Conservation (phyloP, 768 basidiomycete genomes). For the Lactarius indigo region DNA sequence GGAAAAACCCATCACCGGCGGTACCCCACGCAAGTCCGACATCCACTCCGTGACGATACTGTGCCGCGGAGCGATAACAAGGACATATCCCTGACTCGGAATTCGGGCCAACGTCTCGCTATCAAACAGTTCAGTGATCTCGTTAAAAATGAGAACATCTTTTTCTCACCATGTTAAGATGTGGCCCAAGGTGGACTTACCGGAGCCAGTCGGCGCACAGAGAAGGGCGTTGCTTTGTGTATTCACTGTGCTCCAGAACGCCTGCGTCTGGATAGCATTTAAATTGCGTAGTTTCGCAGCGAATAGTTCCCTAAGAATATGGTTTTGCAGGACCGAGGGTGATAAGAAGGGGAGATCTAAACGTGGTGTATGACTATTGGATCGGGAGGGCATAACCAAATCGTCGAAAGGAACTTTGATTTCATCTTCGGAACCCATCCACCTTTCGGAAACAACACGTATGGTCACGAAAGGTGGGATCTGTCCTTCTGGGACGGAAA, state of each 20-base stretch:
- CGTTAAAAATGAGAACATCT: neutral
- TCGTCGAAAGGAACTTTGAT: conserved; percentile 57
- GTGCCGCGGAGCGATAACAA: conserved; percentile 61
- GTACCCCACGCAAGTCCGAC: conserved; percentile 47
- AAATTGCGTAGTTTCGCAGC: conserved; percentile 49
- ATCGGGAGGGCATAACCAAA: conserved; percentile 69
- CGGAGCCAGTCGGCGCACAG: conserved; percentile 75
- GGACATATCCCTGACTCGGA: conserved; percentile 46
- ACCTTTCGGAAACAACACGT: conserved; percentile 82
- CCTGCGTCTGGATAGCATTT: conserved; percentile 87
- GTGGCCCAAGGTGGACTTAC: conserved; percentile 74
- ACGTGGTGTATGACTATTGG: conserved; percentile 55
- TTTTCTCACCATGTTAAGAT: conserved; percentile 65
- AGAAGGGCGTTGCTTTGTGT: conserved; percentile 66
- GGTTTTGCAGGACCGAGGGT: conserved; percentile 48
- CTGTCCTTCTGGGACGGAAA: conserved; percentile 60
- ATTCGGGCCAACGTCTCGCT: conserved; percentile 56
- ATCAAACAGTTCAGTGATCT: conserved; percentile 23
- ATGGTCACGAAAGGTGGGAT: conserved; percentile 67
- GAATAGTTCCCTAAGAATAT: conserved; percentile 45
- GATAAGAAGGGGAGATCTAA: conserved; percentile 75
- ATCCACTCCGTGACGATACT: conserved; percentile 54
- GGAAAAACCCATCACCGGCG: conserved; percentile 39
- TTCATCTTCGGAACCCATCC: conserved; percentile 89
- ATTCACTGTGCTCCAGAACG: conserved; percentile 76